Base-by-base conservation (phyloP, 2,329 filamentous ascomycete species). In the Penicillium brasilianum region DNA sequence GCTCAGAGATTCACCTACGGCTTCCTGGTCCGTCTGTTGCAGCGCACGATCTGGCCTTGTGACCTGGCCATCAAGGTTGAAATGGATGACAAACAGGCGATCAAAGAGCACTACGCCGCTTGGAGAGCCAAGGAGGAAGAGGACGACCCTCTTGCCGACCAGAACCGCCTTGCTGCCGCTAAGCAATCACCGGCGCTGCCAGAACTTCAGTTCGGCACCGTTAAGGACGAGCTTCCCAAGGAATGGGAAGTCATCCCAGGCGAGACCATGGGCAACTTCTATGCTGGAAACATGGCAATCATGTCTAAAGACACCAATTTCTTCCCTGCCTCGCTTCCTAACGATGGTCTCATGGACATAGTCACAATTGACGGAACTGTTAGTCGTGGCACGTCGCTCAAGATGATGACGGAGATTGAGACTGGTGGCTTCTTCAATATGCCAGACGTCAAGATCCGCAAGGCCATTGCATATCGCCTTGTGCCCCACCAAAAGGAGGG, bases 261-360 rank as follows among this genome's bases (percentile, higher is more conserved):
- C 64, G 87, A 95, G 64, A 91, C 89, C 32, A 81, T 99, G 58
- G 93, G 93, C 50, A 97, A 92, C 71, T 96, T 99, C 75, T 98
- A 96, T 78, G 91, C 89, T 34, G 95, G 95, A 63, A 99, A 97
- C 75, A 96, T 98, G 89, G 88, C 90, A 25, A 96, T 90, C 77
- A 94, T 99, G 92, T 89, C 93, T 0, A 85, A 92, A 13, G 89
- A 94, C 66, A 85, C 89, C 60, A 92, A 93, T 71, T 96, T 98
- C 81, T 99, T 83, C 83, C 92, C 28, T 2, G 89, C 91, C 1
- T 86, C 94, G 0, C 84, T 94, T 9, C 90, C 93, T 14, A 88
- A 88, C 48, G 95, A 99, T 72, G 95, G 94, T 11, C 84, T 89
- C 64, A 87, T 97, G 79, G 95, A 99, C 74, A 82, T 98, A 11